Evolutionary conservation across 73 alveolate species (phyloP), one percentile per base, ranked within the genome.

Genomic region (Paramecium caudatum): DNA sequence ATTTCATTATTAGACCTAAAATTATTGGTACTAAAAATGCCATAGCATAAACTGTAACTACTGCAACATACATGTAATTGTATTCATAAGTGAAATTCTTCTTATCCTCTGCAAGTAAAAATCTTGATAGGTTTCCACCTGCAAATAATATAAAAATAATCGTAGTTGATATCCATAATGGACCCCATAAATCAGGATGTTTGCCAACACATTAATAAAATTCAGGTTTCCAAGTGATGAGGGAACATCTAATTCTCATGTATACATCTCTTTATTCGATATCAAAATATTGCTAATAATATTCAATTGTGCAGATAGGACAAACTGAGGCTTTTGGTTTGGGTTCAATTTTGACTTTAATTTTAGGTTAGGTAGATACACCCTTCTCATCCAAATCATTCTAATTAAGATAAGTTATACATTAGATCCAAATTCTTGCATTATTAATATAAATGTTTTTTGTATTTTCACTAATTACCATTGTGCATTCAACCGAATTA

Each of bases 121-220:
- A 94, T 36, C 91, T 82, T 5, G 96, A 94, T 39, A 94, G 83
- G 43, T 93, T 91, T 30, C 97, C 97, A 12, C 96, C 95, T 32
- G 94, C 95, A 16, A 92, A 93, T 30, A 94, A 90, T 1, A 91
- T 88, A 80, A 91, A 92, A 19, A 94, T 88, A 82, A 94, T 88
- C 25, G 97, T 94, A 0, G 96, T 94, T 48, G 91, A 87, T 12
- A 94, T 92, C 97, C 97, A 94, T 63, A 92, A 92, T 33, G 97
- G 97, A 10, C 96, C 96, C 91, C 93, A 94, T 61, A 93, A 83
- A 82, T 93, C 96, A 25, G 96, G 96, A 33, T 90, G 81, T 12
- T 90, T 49, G 37, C 69, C 88, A 37, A 74, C 88, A 21, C 62
- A 74, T 74, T 74, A 37, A 19, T 55, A 55, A 10, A 55, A 55